Percentiles rank a stretch among this genome's conserved stretches.
Conservation (phyloP, 2,329 filamentous ascomycete species). For the Fusarium ambrosium region DNA sequence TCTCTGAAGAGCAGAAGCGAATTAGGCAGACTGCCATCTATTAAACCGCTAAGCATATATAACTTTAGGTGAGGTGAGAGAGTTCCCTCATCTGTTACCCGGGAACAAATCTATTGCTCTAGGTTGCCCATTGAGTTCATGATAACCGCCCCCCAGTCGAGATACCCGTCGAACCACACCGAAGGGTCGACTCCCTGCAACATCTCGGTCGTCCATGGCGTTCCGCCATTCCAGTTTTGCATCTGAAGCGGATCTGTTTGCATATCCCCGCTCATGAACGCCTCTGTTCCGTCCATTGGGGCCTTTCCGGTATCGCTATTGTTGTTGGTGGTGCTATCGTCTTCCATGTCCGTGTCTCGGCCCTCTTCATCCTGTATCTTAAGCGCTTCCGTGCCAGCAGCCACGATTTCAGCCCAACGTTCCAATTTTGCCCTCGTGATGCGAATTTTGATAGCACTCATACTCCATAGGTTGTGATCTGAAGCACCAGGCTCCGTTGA, state of each 20-base stretch:
- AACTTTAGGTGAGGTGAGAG: no score
- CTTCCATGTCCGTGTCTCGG: slow-evolving; percentile 38
- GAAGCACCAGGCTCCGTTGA: slow-evolving; percentile 51
- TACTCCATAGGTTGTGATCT: slow-evolving; percentile 63
- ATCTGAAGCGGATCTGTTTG: slow-evolving; percentile 42
- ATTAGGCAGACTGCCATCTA: neutral
- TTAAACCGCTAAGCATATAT: neutral
- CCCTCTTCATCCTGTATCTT: slow-evolving; percentile 36
- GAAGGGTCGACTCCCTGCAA: slow-evolving; percentile 52
- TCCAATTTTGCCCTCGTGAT: slow-evolving; percentile 62
- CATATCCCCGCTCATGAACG: slow-evolving; percentile 32
- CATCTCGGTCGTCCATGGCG: slow-evolving; percentile 50
- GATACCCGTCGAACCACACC: slow-evolving; percentile 53
- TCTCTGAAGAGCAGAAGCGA: neutral
- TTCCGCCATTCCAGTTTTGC: slow-evolving; percentile 45
- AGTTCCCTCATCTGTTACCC: no score
- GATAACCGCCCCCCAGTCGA: slow-evolving; percentile 52
- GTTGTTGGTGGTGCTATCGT: neutral
- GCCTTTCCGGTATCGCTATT: slow-evolving; percentile 5
- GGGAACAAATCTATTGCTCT: slow-evolving; percentile 30
- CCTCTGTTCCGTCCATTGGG: neutral
- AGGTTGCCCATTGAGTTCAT: slow-evolving; percentile 50
- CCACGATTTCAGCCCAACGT: slow-evolving; percentile 61
- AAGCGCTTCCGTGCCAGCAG: slow-evolving; percentile 50
- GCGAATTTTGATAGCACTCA: slow-evolving; percentile 62